Conservation (phyloP, 2,329 filamentous ascomycete species). For the Penicillium sp. region DNA sequence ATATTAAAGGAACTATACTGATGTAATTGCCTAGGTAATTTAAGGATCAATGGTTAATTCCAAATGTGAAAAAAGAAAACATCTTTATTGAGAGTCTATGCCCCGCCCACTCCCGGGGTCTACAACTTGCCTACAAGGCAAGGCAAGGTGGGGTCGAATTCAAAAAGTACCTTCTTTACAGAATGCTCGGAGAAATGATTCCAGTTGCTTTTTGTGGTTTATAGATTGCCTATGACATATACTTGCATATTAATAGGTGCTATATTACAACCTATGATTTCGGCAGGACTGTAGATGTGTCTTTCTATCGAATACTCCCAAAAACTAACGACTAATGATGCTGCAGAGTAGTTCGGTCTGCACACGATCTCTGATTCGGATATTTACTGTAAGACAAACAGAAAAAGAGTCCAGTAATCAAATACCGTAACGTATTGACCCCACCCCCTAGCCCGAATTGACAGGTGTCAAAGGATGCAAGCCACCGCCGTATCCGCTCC, state of each 20-base stretch:
- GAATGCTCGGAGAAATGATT: conserved; percentile 3
- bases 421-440: background rate
- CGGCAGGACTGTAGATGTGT: too few species aligned
- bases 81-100: background rate
- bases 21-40: background rate
- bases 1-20: background rate
- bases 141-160: conserved; percentile 4
- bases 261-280: too few species aligned
- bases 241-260: too few species aligned
- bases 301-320: too few species aligned
- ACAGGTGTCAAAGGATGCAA: conserved; percentile 5
- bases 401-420: background rate
- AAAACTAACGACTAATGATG: too few species aligned
- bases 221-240: background rate
- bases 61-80: background rate
- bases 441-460: conserved; percentile 6
- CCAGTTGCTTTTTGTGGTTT: background rate
- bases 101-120: background rate
- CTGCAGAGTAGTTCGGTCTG: too few species aligned
- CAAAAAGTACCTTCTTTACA: background rate
- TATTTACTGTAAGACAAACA: too few species aligned
- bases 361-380: too few species aligned
- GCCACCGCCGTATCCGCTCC: conserved; percentile 1
- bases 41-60: background rate
- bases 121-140: background rate